Evolutionary conservation across 2,329 filamentous ascomycete genomes (phyloP).

Genomic region (Gremmenia infestans): DNA sequence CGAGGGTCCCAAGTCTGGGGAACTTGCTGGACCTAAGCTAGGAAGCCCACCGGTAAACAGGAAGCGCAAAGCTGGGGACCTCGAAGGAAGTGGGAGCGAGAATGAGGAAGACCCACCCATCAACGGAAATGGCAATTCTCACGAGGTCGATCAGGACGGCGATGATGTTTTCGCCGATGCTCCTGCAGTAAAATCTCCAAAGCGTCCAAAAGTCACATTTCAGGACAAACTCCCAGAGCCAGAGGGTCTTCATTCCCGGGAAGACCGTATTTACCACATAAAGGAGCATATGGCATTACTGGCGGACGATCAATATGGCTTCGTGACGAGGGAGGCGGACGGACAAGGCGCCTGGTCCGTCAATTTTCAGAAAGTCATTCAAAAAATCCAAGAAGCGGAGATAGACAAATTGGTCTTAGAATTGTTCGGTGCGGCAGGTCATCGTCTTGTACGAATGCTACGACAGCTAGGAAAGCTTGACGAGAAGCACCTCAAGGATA

Average conservation of each 20-base stretch:
- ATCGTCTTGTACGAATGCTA: slow-evolving; percentile 81
- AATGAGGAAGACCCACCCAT: slow-evolving; percentile 18
- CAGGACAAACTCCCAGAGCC: slow-evolving; percentile 36
- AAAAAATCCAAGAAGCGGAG: slow-evolving; percentile 68
- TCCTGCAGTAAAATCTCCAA: slow-evolving; percentile 18
- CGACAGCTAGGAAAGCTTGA: slow-evolving; percentile 88
- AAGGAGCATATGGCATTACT: slow-evolving; percentile 71
- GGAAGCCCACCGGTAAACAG: slow-evolving; percentile 42
- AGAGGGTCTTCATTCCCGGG: slow-evolving; percentile 15
- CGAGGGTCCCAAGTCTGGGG: not conserved
- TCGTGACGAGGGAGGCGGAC: slow-evolving; percentile 60
- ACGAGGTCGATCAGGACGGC: slow-evolving; percentile 2
- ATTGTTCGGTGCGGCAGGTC: slow-evolving; percentile 68
- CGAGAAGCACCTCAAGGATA: slow-evolving; percentile 77
- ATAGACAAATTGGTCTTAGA: slow-evolving; percentile 77
- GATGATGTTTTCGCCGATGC: slow-evolving; percentile 19
- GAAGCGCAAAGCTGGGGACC: slow-evolving; percentile 23
- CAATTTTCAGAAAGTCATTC: slow-evolving; percentile 70
- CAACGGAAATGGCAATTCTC: slow-evolving; percentile 9
- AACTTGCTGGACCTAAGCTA: not conserved
- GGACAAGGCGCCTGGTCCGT: slow-evolving; percentile 75
- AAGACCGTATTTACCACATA: slow-evolving; percentile 52
- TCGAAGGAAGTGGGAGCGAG: slow-evolving; percentile 24
- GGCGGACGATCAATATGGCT: slow-evolving; percentile 62
- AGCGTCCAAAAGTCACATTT: slow-evolving; percentile 44